A percentile compares a stretch with the other conserved stretches of the same genome.
phyloP scores from a whole-genome alignment of 169 alveolate species.

The Plasmodium falciparum region DNA sequence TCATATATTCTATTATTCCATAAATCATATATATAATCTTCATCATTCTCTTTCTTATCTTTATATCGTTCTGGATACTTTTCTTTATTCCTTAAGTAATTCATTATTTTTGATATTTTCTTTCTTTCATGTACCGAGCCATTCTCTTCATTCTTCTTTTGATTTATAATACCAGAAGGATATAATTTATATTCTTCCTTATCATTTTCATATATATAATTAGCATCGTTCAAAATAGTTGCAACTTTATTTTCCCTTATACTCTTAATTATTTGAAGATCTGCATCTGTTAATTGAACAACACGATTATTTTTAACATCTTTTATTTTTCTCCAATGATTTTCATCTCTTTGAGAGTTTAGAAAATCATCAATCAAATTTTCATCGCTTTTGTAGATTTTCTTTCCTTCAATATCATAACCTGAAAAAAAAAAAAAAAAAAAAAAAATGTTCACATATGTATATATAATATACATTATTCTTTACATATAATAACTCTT shows the following conservation, averaged over 20 bases:
- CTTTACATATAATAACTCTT: too few relatives aligned
- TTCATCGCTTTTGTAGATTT: slow-evolving; percentile 37
- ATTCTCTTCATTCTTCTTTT: slow-evolving; percentile 11
- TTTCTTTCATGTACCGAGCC: slow-evolving; percentile 21
- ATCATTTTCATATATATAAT: slow-evolving; percentile 75
- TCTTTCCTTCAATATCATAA: slow-evolving; percentile 60
- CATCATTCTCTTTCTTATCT: slow-evolving; percentile 1
- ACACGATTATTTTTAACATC: slow-evolving; percentile 72
- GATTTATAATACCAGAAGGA: neutral
- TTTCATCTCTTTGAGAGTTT: slow-evolving; percentile 30
- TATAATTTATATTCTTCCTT: slow-evolving; percentile 69
- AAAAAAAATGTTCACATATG: neutral
- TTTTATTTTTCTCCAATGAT: slow-evolving; percentile 74
- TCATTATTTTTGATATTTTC: slow-evolving; percentile 24
- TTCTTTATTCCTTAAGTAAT: slow-evolving; percentile 26
- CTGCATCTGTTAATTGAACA: slow-evolving; percentile 44
- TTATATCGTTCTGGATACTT: slow-evolving; percentile 45
- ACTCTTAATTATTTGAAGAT: slow-evolving; percentile 48
- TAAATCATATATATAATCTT: slow-evolving; percentile 32
- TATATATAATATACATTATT: neutral
- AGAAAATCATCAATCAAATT: slow-evolving; percentile 65
- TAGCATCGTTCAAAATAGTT: slow-evolving; percentile 13
- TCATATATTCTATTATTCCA: slow-evolving; percentile 72
- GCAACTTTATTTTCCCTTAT: slow-evolving; percentile 71
- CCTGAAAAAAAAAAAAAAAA: slow-evolving; percentile 13